Evolutionary conservation across 2,329 filamentous ascomycete species (phyloP), one percentile per base, ranked within the genome.

Genomic region (Aspergillus costaricaensis): DNA sequence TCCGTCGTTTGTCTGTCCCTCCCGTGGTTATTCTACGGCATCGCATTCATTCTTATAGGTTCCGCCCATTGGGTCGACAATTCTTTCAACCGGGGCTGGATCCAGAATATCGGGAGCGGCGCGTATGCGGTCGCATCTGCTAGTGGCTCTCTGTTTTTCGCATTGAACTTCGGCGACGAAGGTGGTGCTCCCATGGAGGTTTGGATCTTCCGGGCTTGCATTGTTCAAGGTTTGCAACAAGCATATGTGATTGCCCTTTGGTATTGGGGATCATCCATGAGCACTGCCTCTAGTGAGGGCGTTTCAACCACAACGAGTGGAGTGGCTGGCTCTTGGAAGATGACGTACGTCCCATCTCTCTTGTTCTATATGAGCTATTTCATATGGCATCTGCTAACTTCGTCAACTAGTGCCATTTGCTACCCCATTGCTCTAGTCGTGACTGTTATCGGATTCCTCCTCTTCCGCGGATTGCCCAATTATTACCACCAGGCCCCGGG

Each of bases 401-500:
- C 19, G 1, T 36, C 23, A 8, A 39, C 60, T 57, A 74, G 70
- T 5, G 82, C 82, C 17, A 81, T 88, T 60, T 83, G 82, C 27
- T 69, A 86, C 3, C 86, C 86, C 0, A 77, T 88, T 48, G 81
- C 86, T 0, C 27, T 83, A 5, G 69, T 86, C 56, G 70, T 88
- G 25, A 88, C 83, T 82, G 70, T 36, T 1, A 19, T 88, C 9
- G 86, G 84, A 15, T 36, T 80, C 3, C 67, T 86, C 2, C 76
- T 88, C 44, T 85, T 79, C 73, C 71, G 84, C 23, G 86, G 86
- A 15, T 79, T 89, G 5, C 87, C 87, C 6, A 83, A 84, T 63
- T 89, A 86, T 75, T 89, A 89, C 74, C 85, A 85, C 48, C 85
- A 87, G 69, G 76, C 80, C 14, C 87, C 87, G 0, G 86, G 86